Evolutionary conservation across 2,329 filamentous ascomycete genomes (phyloP).

Genomic region (Ceratocystis eucalypticola): DNA sequence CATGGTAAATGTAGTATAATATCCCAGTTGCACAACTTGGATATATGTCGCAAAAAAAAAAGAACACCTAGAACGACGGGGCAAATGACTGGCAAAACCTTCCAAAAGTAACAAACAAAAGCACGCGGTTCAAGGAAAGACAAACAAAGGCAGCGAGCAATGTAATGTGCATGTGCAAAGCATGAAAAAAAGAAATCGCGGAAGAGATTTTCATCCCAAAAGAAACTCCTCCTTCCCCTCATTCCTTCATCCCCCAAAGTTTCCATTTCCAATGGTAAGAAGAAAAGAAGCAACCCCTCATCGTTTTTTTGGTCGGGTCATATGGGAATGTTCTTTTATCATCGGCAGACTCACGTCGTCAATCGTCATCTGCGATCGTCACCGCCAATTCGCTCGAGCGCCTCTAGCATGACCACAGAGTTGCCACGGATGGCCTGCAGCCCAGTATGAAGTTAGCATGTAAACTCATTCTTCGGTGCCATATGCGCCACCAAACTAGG

Average conservation of each 20-base stretch:
- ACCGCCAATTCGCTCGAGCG: slow-evolving; percentile 53
- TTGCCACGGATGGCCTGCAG: slow-evolving; percentile 83
- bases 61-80: neutral
- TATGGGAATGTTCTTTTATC: neutral
- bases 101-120: neutral
- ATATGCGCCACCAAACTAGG: neutral
- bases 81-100: neutral
- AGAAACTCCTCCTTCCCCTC: neutral
- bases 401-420: slow-evolving; percentile 96
- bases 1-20: neutral
- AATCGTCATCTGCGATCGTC: slow-evolving; percentile 36
- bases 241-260: neutral
- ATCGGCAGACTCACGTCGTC: slow-evolving; percentile 20
- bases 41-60: slow-evolving; percentile 3
- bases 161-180: neutral
- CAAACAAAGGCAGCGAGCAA: neutral
- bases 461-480: neutral
- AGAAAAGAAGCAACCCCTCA: neutral
- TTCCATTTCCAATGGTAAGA: neutral
- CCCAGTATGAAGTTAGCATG: slow-evolving; percentile 22
- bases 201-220: neutral
- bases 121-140: neutral
- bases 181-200: slow-evolving; percentile 6
- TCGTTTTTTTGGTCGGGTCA: slow-evolving; percentile 3
- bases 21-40: neutral